Evolutionary conservation across 2,329 filamentous ascomycete genomes (phyloP).

Genomic region (Xylaria sp.): DNA sequence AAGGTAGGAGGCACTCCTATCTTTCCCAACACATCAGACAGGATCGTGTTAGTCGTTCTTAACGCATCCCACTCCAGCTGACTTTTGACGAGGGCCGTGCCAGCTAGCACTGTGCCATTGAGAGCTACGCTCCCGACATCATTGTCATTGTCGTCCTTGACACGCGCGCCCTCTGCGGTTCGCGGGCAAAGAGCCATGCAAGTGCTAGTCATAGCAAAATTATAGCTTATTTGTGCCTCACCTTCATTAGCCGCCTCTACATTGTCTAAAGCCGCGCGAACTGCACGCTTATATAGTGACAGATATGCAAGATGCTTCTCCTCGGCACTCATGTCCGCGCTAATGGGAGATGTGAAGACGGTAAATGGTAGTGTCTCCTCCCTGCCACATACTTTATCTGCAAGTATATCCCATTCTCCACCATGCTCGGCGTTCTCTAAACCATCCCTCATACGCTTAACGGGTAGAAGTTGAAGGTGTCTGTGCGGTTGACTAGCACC

Average conservation of each 20-base stretch:
- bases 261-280: slow-evolving; percentile 41
- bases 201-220: slow-evolving; percentile 66
- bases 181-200: slow-evolving; percentile 66
- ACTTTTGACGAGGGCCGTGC: slow-evolving; percentile 70
- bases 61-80: slow-evolving; percentile 67
- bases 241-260: slow-evolving; percentile 47
- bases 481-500: slow-evolving; percentile 78
- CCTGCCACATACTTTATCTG: slow-evolving; percentile 50
- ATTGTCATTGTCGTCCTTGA: slow-evolving; percentile 42
- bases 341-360: slow-evolving; percentile 55
- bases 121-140: slow-evolving; percentile 59
- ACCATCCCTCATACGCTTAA: slow-evolving; percentile 69
- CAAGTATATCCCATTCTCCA: slow-evolving; percentile 61
- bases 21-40: slow-evolving; percentile 53
- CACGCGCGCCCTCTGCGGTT: slow-evolving; percentile 58
- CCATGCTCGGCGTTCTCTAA: slow-evolving; percentile 48
- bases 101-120: slow-evolving; percentile 72
- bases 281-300: slow-evolving; percentile 58
- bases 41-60: slow-evolving; percentile 51
- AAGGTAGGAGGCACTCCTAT: slow-evolving; percentile 52
- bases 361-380: slow-evolving; percentile 53
- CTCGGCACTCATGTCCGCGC: slow-evolving; percentile 47
- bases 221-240: slow-evolving; percentile 69
- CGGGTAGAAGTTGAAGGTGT: slow-evolving; percentile 76
- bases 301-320: slow-evolving; percentile 58